Conservation (phyloP, 164 flowering plant species). For the Kingdonia uniflora region DNA sequence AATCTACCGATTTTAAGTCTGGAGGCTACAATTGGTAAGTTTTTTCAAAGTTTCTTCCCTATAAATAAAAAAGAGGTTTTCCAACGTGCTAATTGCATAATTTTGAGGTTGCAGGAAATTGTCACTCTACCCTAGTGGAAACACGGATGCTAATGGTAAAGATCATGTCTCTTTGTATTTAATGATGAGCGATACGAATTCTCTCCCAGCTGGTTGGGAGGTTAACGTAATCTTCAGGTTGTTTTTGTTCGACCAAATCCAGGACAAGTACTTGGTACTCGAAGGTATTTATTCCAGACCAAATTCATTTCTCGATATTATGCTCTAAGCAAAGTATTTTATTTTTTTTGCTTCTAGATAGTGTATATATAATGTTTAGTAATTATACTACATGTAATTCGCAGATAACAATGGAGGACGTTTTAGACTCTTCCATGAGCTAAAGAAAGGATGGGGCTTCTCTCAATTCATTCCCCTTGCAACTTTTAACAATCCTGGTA, state of each 20-base stretch:
- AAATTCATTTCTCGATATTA: no score
- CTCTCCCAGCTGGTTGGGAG: slow-evolving; percentile 6
- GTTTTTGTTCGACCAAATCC: slow-evolving; percentile 7
- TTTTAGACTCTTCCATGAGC: background rate
- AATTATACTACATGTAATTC: background rate
- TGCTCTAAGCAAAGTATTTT: background rate
- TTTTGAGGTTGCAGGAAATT: no score
- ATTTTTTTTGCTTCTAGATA: no score
- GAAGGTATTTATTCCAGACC: no score
- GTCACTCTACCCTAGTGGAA: no score
- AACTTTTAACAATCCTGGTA: slow-evolving; percentile 4
- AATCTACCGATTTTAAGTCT: no score
- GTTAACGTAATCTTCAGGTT: slow-evolving; percentile 7
- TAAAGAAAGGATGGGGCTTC: slow-evolving; percentile 4
- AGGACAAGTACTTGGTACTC: slow-evolving; percentile 5
- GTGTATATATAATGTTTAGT: background rate
- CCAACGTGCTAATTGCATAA: no score
- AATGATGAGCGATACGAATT: slow-evolving; percentile 4
- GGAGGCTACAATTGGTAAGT: no score
- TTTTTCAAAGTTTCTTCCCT: no score
- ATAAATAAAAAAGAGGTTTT: no score
- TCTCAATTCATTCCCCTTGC: slow-evolving; percentile 2
- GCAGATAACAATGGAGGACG: background rate
- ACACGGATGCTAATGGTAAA: background rate
- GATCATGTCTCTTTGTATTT: slow-evolving; percentile 12